phyloP scores from a whole-genome alignment of 1,139 yeast species.

The Nakaseomyces nivariensis region DNA sequence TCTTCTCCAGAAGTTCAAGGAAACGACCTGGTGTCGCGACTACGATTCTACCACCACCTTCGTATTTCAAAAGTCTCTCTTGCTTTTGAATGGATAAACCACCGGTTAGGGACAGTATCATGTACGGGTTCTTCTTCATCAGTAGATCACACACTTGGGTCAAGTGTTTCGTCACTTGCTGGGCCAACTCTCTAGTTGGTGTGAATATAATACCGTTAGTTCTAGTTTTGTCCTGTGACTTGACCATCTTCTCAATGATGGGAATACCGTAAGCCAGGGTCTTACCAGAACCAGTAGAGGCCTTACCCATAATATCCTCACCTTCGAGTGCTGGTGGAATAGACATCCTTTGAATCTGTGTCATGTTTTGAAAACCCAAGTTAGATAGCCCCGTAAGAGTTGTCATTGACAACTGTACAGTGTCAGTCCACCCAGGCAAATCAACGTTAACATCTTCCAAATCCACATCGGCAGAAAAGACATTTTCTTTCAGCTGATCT shows the following conservation, averaged over 20 bases:
- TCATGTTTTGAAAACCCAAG: slow-evolving; percentile 59
- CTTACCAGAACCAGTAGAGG: slow-evolving; percentile 97
- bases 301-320: slow-evolving; percentile 84
- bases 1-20: slow-evolving; percentile 66
- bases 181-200: slow-evolving; percentile 95
- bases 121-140: slow-evolving; percentile 50
- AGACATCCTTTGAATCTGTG: slow-evolving; percentile 71
- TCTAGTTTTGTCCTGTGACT: slow-evolving; percentile 17
- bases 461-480: slow-evolving; percentile 23
- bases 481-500: slow-evolving; percentile 13
- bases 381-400: slow-evolving; percentile 50
- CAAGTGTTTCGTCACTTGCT: slow-evolving; percentile 80
- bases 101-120: slow-evolving; percentile 79
- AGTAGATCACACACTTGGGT: slow-evolving; percentile 34
- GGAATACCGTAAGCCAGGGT: slow-evolving; percentile 94
- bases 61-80: slow-evolving; percentile 57
- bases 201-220: slow-evolving; percentile 80
- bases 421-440: slow-evolving; percentile 52
- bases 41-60: slow-evolving; percentile 61
- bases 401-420: slow-evolving; percentile 37
- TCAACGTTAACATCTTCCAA: slow-evolving; percentile 27
- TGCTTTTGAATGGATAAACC: slow-evolving; percentile 92
- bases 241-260: slow-evolving; percentile 58
- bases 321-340: slow-evolving; percentile 69
- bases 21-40: slow-evolving; percentile 97